Percentiles rank a stretch among this genome's conserved stretches.
Evolutionary conservation across 371 early-diverging fungal genomes (phyloP).

Genomic region (Mortierella sp.): DNA sequence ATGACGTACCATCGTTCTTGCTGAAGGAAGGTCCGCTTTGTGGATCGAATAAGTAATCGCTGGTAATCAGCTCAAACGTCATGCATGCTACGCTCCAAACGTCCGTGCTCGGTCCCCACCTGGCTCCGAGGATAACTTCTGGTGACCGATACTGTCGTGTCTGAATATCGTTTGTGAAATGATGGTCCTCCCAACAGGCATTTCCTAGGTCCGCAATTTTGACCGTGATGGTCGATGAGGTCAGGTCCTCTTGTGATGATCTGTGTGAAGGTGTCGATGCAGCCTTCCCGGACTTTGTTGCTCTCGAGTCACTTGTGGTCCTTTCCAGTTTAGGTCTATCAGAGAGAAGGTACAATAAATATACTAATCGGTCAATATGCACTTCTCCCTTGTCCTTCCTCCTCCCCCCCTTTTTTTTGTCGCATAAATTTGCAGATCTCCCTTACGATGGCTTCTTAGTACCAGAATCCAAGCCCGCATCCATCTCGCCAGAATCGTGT

Average conservation of each 20-base stretch:
- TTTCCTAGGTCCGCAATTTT: slow-evolving; percentile 99
- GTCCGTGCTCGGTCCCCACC: slow-evolving; percentile 94
- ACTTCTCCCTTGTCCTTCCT: too few species aligned
- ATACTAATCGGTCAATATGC: too few species aligned
- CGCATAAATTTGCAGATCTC: too few species aligned
- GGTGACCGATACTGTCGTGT: slow-evolving; percentile 98
- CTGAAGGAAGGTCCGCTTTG: slow-evolving; percentile 81
- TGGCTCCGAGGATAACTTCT: slow-evolving; percentile 95
- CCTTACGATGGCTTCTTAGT: not conserved
- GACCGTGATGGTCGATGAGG: slow-evolving; percentile 69
- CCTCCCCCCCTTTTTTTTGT: too few species aligned
- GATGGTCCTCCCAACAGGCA: slow-evolving; percentile 95
- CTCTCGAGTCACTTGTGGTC: slow-evolving; percentile 28
- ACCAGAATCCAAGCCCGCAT: not conserved
- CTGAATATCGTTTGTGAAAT: slow-evolving; percentile 97
- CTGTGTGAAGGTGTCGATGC: not conserved
- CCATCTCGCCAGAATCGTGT: too few species aligned
- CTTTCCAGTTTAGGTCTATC: slow-evolving; percentile 25
- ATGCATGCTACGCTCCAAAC: slow-evolving; percentile 98
- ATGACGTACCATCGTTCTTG: slow-evolving; percentile 88
- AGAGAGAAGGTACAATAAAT: too few species aligned
- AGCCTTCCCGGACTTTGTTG: not conserved
- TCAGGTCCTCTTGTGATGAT: slow-evolving; percentile 5
- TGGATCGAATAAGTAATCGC: slow-evolving; percentile 94
- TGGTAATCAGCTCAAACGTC: slow-evolving; percentile 91